phyloP scores from a whole-genome alignment of 345 rosid genomes.

The Salix brachista region DNA sequence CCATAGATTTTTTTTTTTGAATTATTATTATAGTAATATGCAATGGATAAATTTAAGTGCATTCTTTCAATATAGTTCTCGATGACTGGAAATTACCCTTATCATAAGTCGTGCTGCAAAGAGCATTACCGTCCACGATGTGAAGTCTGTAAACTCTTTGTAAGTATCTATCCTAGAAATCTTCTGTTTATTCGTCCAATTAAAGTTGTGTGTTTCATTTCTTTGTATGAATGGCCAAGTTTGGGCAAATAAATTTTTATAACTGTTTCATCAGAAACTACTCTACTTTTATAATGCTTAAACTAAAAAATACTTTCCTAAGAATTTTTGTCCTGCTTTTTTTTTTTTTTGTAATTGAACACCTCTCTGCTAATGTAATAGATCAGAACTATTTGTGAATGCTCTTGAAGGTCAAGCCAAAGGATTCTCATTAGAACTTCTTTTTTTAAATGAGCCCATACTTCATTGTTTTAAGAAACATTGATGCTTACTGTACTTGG shows the following conservation, averaged over 20 bases:
- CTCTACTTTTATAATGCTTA: neutral
- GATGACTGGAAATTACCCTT: constrained; percentile 25
- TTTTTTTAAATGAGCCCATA: neutral
- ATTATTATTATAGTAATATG: constrained; percentile 2
- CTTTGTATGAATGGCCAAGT: neutral
- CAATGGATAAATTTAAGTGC: constrained; percentile 15
- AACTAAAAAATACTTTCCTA: neutral
- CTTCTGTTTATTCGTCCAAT: neutral
- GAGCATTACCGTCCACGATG: constrained; percentile 32
- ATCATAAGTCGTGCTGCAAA: constrained; percentile 35
- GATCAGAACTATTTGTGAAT: neutral
- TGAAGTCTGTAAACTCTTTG: constrained; percentile 35
- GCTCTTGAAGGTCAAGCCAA: neutral
- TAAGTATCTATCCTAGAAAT: constrained; percentile 14
- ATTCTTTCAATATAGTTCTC: constrained; percentile 25
- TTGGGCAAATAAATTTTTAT: too few species aligned
- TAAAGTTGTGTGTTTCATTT: neutral
- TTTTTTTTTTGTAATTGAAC: neutral
- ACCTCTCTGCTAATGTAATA: neutral
- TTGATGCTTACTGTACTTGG: neutral
- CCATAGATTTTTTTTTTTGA: neutral
- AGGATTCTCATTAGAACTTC: neutral
- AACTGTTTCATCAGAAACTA: too few species aligned
- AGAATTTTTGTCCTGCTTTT: neutral
- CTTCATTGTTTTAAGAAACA: neutral